Evolutionary conservation across 1,139 yeast genomes (phyloP), one percentile per base, ranked within the genome.

Genomic region (Yamadazyma dushanensis): DNA sequence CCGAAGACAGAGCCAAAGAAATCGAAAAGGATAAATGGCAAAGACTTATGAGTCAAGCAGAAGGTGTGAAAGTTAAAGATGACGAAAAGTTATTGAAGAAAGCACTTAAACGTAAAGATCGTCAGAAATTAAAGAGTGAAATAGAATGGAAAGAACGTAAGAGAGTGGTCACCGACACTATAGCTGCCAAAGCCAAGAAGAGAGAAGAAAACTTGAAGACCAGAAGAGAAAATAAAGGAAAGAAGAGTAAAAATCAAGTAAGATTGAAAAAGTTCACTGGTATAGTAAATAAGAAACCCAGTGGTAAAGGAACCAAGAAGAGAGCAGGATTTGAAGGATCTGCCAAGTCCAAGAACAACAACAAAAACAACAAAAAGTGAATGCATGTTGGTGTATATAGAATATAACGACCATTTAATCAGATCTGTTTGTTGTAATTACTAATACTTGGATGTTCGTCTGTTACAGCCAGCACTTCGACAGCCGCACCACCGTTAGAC

Each of bases 141-240:
- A 66, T 80, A 34, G 94, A 87, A 59, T 88, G 96, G 96, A 76
- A 69, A 47, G 96, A 89, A 37, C 78, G 97, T 51, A 81, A 83
- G 60, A 85, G 83, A 51, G 73, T 74, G 27, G 96, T 92, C 15
- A 77, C 78, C 41, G 86, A 82, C 50, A 80, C 83, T 30, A 83
- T 85, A 39, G 76, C 82, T 31, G 86, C 84, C 11, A 81, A 83
- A 51, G 80, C 76, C 39, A 85, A 86, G 64, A 83, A 92, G 69
- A 78, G 96, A 63, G 96, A 89, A 52, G 95, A 87, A 53, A 92
- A 92, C 54, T 70, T 92, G 59, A 80, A 83, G 56, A 78, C 86
- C 28, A 78, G 96, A 61, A 80, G 76, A 53, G 95, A 83, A 26
- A 82, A 83, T 57, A 88, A 83, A 63, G 92, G 90, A 36, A 76